Conservation (phyloP, 2,329 filamentous ascomycete species). For the Stylonectria norvegica region DNA sequence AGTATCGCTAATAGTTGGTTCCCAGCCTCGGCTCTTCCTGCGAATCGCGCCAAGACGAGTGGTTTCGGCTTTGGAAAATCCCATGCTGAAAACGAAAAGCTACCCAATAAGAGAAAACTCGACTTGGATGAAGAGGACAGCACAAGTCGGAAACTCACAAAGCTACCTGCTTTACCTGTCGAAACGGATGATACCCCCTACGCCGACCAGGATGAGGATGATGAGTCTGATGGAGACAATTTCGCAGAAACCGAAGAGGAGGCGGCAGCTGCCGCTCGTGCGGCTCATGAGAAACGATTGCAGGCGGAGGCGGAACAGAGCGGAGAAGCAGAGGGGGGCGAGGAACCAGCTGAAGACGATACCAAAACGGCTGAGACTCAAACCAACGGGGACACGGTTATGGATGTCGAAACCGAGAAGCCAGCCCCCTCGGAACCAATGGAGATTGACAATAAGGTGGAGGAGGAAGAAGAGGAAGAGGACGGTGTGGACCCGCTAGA, state of each 20-base stretch:
- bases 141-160: slow-evolving; percentile 82
- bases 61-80: slow-evolving; percentile 79
- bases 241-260: slow-evolving; percentile 85
- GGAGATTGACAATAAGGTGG: slow-evolving; percentile 60
- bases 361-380: slow-evolving; percentile 26
- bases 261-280: slow-evolving; percentile 77
- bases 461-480: slow-evolving; percentile 36
- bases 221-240: slow-evolving; percentile 71
- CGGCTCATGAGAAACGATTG: slow-evolving; percentile 76
- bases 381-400: slow-evolving; percentile 24
- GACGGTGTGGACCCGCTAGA: slow-evolving; percentile 87
- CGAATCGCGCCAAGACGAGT: slow-evolving; percentile 70
- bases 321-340: too few relatives aligned
- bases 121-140: slow-evolving; percentile 87
- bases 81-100: slow-evolving; percentile 61
- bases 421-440: slow-evolving; percentile 42
- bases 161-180: slow-evolving; percentile 74
- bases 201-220: slow-evolving; percentile 62
- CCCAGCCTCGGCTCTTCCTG: slow-evolving; percentile 55
- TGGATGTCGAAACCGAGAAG: slow-evolving; percentile 22
- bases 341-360: slow-evolving; percentile 41
- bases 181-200: slow-evolving; percentile 60
- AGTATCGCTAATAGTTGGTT: slow-evolving; percentile 22
- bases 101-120: slow-evolving; percentile 67
- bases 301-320: slow-evolving; percentile 48